Conservation (phyloP, 352 stramenopile genomes). For the Phytopythium helicoides region DNA sequence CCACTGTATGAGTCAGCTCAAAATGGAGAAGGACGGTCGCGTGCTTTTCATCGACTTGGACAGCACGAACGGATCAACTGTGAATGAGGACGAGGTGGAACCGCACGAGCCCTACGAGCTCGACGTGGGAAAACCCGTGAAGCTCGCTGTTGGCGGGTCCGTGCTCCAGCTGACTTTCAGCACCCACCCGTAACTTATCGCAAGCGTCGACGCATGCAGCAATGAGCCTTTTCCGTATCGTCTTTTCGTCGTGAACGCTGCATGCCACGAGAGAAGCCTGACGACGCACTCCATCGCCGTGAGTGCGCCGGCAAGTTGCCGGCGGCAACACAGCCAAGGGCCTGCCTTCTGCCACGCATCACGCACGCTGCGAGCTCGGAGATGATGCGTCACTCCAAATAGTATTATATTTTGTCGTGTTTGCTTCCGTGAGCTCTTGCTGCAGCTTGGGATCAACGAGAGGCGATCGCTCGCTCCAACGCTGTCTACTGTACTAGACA, state of each 20-base stretch:
- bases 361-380: too few relatives aligned
- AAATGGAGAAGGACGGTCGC: conserved; percentile 54
- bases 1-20: conserved; percentile 30
- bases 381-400: conserved; percentile 20
- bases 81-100: conserved; percentile 53
- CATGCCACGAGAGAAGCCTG: neutral
- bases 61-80: conserved; percentile 76
- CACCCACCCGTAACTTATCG: conserved; percentile 26
- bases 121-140: conserved; percentile 34
- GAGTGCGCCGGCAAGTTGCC: too few relatives aligned
- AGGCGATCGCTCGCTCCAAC: neutral
- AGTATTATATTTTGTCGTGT: conserved; percentile 40
- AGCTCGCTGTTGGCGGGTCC: conserved; percentile 50
- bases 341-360: too few relatives aligned
- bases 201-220: neutral
- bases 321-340: too few relatives aligned
- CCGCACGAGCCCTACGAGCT: conserved; percentile 51
- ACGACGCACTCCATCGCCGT: too few relatives aligned
- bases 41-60: conserved; percentile 76
- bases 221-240: neutral
- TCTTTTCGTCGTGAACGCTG: neutral
- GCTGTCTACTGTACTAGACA: neutral
- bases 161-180: conserved; percentile 57
- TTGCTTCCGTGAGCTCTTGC: neutral
- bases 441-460: neutral